Base-by-base conservation (phyloP, 2,329 filamentous ascomycete genomes). In the Alternaria sp. region DNA sequence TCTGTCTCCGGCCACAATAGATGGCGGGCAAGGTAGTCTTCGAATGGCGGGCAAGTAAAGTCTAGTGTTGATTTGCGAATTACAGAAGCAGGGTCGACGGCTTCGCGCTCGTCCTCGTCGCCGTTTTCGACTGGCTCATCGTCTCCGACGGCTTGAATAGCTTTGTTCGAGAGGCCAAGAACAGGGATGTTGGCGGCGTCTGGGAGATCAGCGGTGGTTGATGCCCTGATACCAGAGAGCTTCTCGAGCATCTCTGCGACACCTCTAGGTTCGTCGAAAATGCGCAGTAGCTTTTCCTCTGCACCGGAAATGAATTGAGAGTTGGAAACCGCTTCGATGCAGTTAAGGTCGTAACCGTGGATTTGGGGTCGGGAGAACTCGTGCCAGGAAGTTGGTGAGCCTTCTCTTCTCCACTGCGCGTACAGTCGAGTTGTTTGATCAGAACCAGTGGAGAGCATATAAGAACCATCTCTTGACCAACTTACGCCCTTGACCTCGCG, bases 341-440 rank as follows among this genome's bases (percentile, higher is more conserved):
- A 98, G 81, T 98, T 99, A 54, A 99, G 84, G 76, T 99, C 94
- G 76, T 99, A 99, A 36, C 95, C 95, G 75, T 99, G 95, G 65
- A 99, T 99, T 76, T 99, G 95, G 4, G 95, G 95, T 49, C 95
- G 85, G 1, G 93, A 90, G 82, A 98, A 93, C 77, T 99, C 95
- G 77, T 98, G 94, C 95, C 95, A 99, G 10, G 92, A 92, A 39
- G 62, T 54, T 11, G 46, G 1, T 5, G 24, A 4, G 4, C 68
- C 71, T 3, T 72, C 69, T 29, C 82, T 81, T 60, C 84, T 85
- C 95, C 94, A 98, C 70, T 88, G 82, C 1, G 92, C 90, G 75
- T 94, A 92, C 21, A 98, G 83, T 48, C 95, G 85, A 3, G 94
- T 97, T 0, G 95, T 99, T 79, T 99, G 95, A 78, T 99, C 95